A percentile compares a stretch with the other conserved stretches of the same genome.
These are phyloP conservation scores for Tetradesmus obliquus DNA, from an alignment of 139 green algal species.

Conservation along the genomic window DNA sequence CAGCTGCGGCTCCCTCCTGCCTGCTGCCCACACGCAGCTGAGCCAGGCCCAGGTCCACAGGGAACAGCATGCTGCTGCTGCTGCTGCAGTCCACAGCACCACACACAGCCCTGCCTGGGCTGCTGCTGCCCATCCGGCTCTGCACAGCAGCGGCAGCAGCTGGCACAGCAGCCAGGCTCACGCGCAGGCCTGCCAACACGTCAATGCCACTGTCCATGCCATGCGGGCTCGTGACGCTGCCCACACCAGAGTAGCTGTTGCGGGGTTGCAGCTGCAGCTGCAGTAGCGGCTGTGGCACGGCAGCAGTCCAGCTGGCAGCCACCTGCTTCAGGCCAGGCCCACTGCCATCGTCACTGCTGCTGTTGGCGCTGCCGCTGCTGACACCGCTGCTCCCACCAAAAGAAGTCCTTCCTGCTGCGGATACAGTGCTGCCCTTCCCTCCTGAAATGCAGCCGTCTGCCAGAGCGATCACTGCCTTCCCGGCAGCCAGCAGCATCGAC, in stretches of 20 bases:
- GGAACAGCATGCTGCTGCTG: constrained; percentile 1
- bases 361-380: not conserved
- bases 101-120: not conserved
- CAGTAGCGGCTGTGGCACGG: not conserved
- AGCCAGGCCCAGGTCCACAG: constrained; percentile 13
- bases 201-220: not conserved
- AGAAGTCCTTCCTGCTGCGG: not conserved
- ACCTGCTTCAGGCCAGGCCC: not conserved
- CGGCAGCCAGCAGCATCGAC: constrained; percentile 21
- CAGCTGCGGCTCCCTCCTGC: not conserved
- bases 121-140: not conserved
- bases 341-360: constrained; percentile 21
- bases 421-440: not conserved
- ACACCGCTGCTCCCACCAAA: not conserved
- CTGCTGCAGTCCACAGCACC: not conserved
- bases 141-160: not conserved
- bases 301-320: not conserved
- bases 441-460: not conserved
- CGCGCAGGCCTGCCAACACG: not conserved
- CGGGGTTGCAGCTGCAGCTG: not conserved
- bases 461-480: constrained; percentile 11
- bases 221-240: not conserved
- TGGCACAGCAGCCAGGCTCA: constrained; percentile 1
- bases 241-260: not conserved
- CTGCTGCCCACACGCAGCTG: not conserved